phyloP scores from a whole-genome alignment of 306 rosid species.

The Vigna unguiculata region DNA sequence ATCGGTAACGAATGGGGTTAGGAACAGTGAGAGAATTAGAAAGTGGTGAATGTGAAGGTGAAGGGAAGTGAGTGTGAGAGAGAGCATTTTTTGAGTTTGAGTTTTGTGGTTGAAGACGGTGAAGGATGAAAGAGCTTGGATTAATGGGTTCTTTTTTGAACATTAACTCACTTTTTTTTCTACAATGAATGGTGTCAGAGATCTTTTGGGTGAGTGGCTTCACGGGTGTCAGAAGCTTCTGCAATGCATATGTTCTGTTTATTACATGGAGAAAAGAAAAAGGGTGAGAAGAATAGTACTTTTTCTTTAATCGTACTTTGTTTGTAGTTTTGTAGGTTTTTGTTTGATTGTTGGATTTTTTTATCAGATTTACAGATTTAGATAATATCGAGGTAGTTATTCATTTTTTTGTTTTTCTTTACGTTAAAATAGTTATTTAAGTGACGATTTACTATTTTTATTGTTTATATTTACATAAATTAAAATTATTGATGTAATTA shows the following conservation, averaged over 20 bases:
- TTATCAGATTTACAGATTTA: too few species aligned
- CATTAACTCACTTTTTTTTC: background rate
- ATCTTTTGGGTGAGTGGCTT: conserved; percentile 33
- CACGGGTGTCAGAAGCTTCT: conserved; percentile 48
- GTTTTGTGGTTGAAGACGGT: background rate
- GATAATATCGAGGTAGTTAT: too few species aligned
- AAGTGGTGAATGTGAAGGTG: background rate
- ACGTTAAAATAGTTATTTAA: too few species aligned
- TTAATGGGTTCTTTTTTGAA: background rate
- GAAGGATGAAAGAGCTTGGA: background rate
- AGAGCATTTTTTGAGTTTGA: conserved; percentile 49
- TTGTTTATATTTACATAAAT: too few species aligned
- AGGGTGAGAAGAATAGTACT: background rate
- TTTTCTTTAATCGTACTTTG: background rate
- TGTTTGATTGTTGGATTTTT: too few species aligned
- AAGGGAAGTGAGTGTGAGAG: background rate
- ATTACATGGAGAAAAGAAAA: background rate
- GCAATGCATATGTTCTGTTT: conserved; percentile 1
- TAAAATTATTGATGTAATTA: too few species aligned
- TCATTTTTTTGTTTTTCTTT: too few species aligned
- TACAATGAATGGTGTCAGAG: background rate
- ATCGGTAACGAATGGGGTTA: background rate
- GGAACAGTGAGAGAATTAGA: background rate
- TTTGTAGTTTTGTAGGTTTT: too few species aligned
- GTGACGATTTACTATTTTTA: too few species aligned